Base-by-base conservation (phyloP, 495 filamentous ascomycete species). In the Terfezia boudieri region DNA sequence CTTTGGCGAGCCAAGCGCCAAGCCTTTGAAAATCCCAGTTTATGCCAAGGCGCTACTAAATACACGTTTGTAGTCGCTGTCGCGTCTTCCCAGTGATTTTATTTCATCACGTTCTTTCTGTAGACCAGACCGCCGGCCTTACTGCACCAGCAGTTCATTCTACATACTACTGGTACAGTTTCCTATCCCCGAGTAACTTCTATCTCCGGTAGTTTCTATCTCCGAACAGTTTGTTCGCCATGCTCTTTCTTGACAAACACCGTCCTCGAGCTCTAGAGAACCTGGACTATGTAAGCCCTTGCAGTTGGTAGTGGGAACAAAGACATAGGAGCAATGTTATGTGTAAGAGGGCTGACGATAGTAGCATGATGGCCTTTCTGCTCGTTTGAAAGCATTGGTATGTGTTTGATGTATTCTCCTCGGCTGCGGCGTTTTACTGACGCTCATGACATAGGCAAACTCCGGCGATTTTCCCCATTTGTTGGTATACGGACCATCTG, bases 401-500 rank as follows among this genome's bases (percentile, higher is more conserved):
- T 64, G 76, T 20, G 12, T 16, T 38, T 8, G 38, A 52, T 52
- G n/a, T 49, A 35, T 52, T 37, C 48, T 4, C 11, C 32, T 56
- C 50, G 23, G 49, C 53, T 56, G 51, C 58, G 36, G 26, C 55
- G 41, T 38, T 54, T 65, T 11, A 61, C 59, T 38, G 49, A n/a
- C 22, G 8, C 61, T 59, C 53, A 54, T 32, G 20, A 53, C 37
- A 53, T 59, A 95, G 88, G 90, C 90, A 8, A 84, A 93, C 78
- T 86, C 80, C 69, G 86, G 86, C 56, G 90, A 98, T 66, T 96
- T 98, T 63, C 90, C 90, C 53, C 92, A 98, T 67, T 79, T 96
- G 37, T 81, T 98, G 57, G 80, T 98, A 55, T 96, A 96, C 64
- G 90, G 90, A 2, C 90, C 90, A 2, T 94, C 87, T 0, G 90